Percentiles rank a stretch among this genome's conserved stretches.
These are phyloP conservation scores for Aspergillus glaucus DNA, from an alignment of 2,329 filamentous ascomycete genomes.

Conservation along the genomic window DNA sequence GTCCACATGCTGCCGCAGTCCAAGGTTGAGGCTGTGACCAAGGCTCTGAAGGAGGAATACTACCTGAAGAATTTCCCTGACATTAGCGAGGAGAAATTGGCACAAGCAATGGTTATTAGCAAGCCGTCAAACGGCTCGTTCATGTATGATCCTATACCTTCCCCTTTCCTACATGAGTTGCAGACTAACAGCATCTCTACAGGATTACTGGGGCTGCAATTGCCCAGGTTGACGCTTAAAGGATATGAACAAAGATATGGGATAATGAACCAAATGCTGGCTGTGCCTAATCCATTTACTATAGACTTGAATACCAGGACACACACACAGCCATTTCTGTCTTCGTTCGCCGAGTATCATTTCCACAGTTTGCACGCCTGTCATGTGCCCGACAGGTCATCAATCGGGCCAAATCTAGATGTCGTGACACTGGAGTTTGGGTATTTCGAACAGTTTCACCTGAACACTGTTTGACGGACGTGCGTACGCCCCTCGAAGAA, in stretches of 20 bases:
- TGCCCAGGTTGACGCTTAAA: slow-evolving; percentile 24
- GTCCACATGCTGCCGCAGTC: slow-evolving; percentile 85
- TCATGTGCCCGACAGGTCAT: too few relatives aligned
- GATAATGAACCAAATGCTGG: background rate
- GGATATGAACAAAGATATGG: slow-evolving; percentile 4
- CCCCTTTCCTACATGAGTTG: background rate
- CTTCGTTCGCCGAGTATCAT: background rate
- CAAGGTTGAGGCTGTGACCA: slow-evolving; percentile 70
- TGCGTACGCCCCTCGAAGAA: too few relatives aligned
- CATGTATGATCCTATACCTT: slow-evolving; percentile 25
- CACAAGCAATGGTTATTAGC: slow-evolving; percentile 79
- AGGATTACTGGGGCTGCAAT: slow-evolving; percentile 35
- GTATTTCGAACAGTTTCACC: too few relatives aligned
- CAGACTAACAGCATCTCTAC: slow-evolving; percentile 10
- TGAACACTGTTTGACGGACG: too few relatives aligned
- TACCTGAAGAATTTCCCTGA: slow-evolving; percentile 66
- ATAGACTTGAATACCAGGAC: background rate
- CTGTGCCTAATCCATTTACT: background rate
- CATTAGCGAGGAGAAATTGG: slow-evolving; percentile 65
- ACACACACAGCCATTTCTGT: background rate
- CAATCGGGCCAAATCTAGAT: too few relatives aligned
- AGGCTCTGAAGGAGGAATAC: slow-evolving; percentile 74
- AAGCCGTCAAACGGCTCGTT: slow-evolving; percentile 55
- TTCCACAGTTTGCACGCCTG: background rate
- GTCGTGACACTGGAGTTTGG: too few relatives aligned